Evolutionary conservation across 192 early-diverging fungal genomes (phyloP).

Genomic region (Rhizoclosmatium sp.): DNA sequence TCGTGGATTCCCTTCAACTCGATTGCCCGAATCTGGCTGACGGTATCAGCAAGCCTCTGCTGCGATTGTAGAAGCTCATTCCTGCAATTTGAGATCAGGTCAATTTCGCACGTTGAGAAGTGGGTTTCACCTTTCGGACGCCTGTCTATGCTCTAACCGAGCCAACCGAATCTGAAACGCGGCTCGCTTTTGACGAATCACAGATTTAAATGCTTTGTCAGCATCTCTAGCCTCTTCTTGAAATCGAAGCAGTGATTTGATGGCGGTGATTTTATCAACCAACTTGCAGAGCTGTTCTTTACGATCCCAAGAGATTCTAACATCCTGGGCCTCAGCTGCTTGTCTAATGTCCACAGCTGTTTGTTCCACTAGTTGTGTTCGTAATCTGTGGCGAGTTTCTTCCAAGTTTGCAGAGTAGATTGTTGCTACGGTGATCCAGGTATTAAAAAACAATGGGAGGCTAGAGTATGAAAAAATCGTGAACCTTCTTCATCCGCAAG

Average conservation of each 20-base stretch:
- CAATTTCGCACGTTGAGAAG: too few species aligned
- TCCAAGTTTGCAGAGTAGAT: conserved; percentile 24
- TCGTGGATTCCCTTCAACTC: conserved; percentile 30
- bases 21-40: conserved; percentile 25
- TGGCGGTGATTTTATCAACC: conserved; percentile 33
- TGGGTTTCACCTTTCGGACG: conserved; percentile 17
- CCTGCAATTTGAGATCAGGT: neutral
- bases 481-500: conserved; percentile 37
- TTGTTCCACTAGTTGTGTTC: conserved; percentile 20
- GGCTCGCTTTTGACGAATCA: conserved; percentile 17
- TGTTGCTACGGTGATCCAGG: neutral
- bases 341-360: conserved; percentile 27
- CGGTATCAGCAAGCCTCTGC: conserved; percentile 22
- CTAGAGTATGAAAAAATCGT: neutral
- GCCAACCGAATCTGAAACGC: conserved; percentile 21
- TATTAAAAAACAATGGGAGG: too few species aligned
- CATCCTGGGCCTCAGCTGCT: conserved; percentile 25
- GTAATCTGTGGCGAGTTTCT: conserved; percentile 3
- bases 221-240: conserved; percentile 11
- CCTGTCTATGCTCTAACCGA: conserved; percentile 12
- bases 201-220: conserved; percentile 2
- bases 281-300: conserved; percentile 33
- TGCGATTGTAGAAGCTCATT: conserved; percentile 32
- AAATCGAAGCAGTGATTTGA: conserved; percentile 28
- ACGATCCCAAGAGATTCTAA: conserved; percentile 10